phyloP scores from a whole-genome alignment of 495 filamentous ascomycete genomes.

The Lasiosphaeria ovina region DNA sequence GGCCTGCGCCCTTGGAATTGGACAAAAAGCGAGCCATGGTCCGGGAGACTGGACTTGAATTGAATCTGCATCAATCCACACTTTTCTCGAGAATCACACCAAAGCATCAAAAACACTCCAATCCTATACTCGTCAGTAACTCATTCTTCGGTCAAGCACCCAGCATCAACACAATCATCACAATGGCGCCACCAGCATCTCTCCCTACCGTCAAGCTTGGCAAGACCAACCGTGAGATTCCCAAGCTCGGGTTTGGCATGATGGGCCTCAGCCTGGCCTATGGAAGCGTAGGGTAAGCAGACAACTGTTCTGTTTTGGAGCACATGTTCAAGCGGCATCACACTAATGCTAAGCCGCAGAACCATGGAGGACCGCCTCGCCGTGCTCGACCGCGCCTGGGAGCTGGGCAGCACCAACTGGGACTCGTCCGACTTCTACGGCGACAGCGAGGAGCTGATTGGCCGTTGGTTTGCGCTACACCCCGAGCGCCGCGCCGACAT shows the following conservation, averaged over 20 bases:
- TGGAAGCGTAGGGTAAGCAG: constrained; percentile 27
- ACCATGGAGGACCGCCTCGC: constrained; percentile 38
- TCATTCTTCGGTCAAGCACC: too few species aligned
- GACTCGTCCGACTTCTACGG: constrained; percentile 44
- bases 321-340: too few species aligned
- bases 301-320: neutral
- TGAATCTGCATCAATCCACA: too few species aligned
- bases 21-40: too few species aligned
- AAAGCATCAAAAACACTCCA: too few species aligned
- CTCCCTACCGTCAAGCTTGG: constrained; percentile 39
- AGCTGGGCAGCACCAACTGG: constrained; percentile 43
- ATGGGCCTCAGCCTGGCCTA: constrained; percentile 51
- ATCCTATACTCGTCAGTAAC: too few species aligned
- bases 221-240: constrained; percentile 50
- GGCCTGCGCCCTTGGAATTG: too few species aligned
- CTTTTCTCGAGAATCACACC: too few species aligned
- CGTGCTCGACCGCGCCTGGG: constrained; percentile 39
- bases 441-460: constrained; percentile 46
- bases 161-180: neutral
- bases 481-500: constrained; percentile 44
- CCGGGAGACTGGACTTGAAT: too few species aligned
- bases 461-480: constrained; percentile 43
- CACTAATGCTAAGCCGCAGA: neutral
- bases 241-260: constrained; percentile 52
- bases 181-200: constrained; percentile 2